A percentile compares a stretch with the other conserved stretches of the same genome.
Evolutionary conservation across 495 filamentous ascomycete genomes (phyloP).

Genomic region (Penicillium egyptiacum): DNA sequence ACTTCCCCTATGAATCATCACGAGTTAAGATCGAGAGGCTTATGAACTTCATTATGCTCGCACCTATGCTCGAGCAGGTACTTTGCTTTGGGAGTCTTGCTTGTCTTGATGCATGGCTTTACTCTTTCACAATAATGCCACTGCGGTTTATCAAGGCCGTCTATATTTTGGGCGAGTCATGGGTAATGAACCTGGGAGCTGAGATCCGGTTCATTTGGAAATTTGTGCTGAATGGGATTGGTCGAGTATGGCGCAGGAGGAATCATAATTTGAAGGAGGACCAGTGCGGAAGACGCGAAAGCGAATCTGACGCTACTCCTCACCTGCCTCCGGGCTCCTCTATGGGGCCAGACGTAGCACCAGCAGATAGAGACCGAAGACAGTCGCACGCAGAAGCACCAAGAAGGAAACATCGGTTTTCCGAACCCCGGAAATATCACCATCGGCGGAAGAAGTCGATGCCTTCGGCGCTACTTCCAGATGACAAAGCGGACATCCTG

Average conservation of each 20-base stretch:
- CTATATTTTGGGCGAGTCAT: constrained; percentile 72
- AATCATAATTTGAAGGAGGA: constrained; percentile 34
- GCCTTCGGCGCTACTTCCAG: constrained; percentile 77
- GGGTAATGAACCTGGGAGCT: constrained; percentile 59
- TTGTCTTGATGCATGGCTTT: constrained; percentile 95
- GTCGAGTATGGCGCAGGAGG: constrained; percentile 70
- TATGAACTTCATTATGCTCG: constrained; percentile 83
- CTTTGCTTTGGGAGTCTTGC: constrained; percentile 85
- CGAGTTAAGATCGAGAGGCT: constrained; percentile 91
- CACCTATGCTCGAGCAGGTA: constrained; percentile 78
- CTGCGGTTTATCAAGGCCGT: constrained; percentile 85
- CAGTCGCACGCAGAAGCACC: constrained; percentile 22
- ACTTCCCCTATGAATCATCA: constrained; percentile 93
- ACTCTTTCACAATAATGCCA: constrained; percentile 92
- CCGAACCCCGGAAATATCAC: constrained; percentile 42
- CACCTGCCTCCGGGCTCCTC: constrained; percentile 20
- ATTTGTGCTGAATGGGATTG: constrained; percentile 73
- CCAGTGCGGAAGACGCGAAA: constrained; percentile 18
- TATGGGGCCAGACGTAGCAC: constrained; percentile 3
- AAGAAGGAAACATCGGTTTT: constrained; percentile 33
- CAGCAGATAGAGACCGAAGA: constrained; percentile 27
- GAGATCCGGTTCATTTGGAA: constrained; percentile 66
- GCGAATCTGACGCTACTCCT: constrained; percentile 29
- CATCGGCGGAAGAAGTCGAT: constrained; percentile 79
- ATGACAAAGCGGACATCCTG: constrained; percentile 93